Percentiles rank a stretch among this genome's conserved stretches.
Evolutionary conservation across 805 yeast species (phyloP).

Genomic region (Barnettozyma vustinii): DNA sequence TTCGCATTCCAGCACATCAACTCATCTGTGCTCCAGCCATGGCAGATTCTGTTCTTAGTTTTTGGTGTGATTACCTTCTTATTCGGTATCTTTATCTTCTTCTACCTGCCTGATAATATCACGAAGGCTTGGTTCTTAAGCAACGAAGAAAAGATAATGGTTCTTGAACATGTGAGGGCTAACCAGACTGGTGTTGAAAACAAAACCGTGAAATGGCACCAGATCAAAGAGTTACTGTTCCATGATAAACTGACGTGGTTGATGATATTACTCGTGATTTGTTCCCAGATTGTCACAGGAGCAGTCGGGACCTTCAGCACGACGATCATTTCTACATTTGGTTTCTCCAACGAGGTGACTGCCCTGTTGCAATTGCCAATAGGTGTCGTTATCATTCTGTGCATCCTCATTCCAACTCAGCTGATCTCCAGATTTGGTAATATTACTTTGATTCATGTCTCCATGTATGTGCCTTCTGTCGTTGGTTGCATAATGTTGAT

Average conservation of each 20-base stretch:
- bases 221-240: constrained; percentile 37
- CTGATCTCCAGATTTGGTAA: constrained; percentile 30
- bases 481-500: constrained; percentile 43
- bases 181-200: constrained; percentile 46
- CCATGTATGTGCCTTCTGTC: constrained; percentile 43
- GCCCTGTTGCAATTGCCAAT: constrained; percentile 49
- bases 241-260: constrained; percentile 42
- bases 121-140: constrained; percentile 27
- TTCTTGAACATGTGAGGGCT: constrained; percentile 35
- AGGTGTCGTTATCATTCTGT: constrained; percentile 41
- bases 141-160: constrained; percentile 32
- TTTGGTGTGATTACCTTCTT: constrained; percentile 46
- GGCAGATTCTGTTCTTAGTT: constrained; percentile 54
- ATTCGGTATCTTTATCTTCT: constrained; percentile 39
- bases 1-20: constrained; percentile 49
- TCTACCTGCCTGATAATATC: constrained; percentile 47
- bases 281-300: constrained; percentile 43
- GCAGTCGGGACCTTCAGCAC: constrained; percentile 28
- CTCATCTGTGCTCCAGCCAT: constrained; percentile 35
- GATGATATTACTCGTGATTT: constrained; percentile 35
- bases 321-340: constrained; percentile 16
- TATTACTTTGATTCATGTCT: constrained; percentile 29
- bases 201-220: constrained; percentile 34
- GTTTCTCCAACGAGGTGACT: constrained; percentile 27
- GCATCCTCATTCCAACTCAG: constrained; percentile 35